Evolutionary conservation across 345 rosid species (phyloP).

Genomic region (Draba incana): DNA sequence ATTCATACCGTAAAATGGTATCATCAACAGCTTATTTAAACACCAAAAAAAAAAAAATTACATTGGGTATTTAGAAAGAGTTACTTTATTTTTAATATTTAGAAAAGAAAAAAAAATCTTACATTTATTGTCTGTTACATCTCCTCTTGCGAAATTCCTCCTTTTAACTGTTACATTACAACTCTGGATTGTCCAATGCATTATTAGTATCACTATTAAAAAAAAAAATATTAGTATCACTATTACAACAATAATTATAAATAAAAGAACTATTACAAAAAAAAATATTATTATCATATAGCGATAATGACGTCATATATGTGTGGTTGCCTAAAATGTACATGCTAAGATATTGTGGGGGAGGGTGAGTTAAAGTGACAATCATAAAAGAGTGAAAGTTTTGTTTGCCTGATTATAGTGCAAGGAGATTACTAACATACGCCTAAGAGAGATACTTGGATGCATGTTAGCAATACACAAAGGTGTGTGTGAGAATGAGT

Average conservation of each 20-base stretch:
- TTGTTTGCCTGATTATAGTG: constrained; percentile 36
- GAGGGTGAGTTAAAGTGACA: constrained; percentile 13
- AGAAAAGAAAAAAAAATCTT: too few relatives aligned
- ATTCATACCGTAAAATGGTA: too few relatives aligned
- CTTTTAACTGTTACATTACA: constrained; percentile 17
- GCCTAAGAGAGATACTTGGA: not conserved
- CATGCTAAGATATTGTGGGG: not conserved
- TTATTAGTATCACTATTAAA: constrained; percentile 14
- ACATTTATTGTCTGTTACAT: not conserved
- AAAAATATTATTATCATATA: not conserved
- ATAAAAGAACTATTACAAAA: too few relatives aligned
- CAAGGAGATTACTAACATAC: constrained; percentile 15
- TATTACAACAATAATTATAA: constrained; percentile 4
- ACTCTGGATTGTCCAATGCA: constrained; percentile 13
- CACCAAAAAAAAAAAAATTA: too few relatives aligned
- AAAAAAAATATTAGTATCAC: not conserved
- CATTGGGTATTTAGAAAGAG: too few relatives aligned
- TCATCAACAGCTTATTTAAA: too few relatives aligned
- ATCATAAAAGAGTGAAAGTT: constrained; percentile 41
- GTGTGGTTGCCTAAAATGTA: constrained; percentile 28
- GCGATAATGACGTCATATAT: constrained; percentile 13
- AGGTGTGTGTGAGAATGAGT: constrained; percentile 28
- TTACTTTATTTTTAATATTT: too few relatives aligned
- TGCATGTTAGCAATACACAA: constrained; percentile 27
- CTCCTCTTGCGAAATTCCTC: constrained; percentile 10